phyloP scores from a whole-genome alignment of 2,329 filamentous ascomycete genomes.

The Pseudocercospora cruenta region DNA sequence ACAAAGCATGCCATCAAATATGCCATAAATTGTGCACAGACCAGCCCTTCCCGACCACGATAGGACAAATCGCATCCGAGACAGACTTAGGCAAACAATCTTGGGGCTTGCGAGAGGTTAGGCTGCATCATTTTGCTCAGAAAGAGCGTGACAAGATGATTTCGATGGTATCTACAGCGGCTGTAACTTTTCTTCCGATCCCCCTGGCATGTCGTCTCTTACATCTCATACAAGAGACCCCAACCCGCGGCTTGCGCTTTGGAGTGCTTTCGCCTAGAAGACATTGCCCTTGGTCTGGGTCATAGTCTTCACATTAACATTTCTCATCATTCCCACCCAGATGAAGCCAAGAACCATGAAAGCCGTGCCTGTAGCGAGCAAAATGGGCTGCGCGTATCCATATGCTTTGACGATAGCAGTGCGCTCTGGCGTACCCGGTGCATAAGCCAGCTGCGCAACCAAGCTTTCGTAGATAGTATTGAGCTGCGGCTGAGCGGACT shows the following conservation, averaged over 20 bases:
- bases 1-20: no score
- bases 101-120: background rate
- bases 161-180: background rate
- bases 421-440: slow-evolving; percentile 46
- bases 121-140: no score
- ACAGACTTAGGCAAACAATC: background rate
- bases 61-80: no score
- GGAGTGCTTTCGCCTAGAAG: slow-evolving; percentile 22
- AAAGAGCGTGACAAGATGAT: no score
- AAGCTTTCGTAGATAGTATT: slow-evolving; percentile 44
- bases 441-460: slow-evolving; percentile 44
- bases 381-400: slow-evolving; percentile 49
- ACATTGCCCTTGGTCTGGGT: slow-evolving; percentile 43
- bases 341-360: slow-evolving; percentile 37
- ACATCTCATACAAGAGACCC: background rate
- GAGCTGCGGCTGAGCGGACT: slow-evolving; percentile 38
- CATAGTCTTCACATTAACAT: slow-evolving; percentile 40
- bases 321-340: slow-evolving; percentile 37
- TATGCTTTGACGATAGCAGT: slow-evolving; percentile 53
- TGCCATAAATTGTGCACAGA: no score
- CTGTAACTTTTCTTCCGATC: background rate
- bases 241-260: background rate
- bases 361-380: slow-evolving; percentile 44
- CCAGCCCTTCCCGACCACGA: no score
- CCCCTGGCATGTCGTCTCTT: background rate